These are phyloP conservation scores for Pythium pyrilobum DNA, from an alignment of 352 stramenopile species.

Conservation along the genomic window DNA sequence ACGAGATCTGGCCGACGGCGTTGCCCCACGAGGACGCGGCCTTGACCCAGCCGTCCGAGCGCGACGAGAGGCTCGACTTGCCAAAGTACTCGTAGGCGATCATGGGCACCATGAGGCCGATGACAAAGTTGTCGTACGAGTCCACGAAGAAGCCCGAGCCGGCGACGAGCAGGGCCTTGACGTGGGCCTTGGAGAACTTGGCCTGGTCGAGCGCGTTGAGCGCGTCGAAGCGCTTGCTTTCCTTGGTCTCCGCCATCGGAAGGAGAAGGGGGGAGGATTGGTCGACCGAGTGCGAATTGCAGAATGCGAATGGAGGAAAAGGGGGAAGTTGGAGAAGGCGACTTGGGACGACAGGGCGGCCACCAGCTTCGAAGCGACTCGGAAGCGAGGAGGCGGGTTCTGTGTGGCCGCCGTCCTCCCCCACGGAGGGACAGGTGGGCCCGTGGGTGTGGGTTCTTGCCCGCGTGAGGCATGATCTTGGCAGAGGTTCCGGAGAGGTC, in stretches of 20 bases:
- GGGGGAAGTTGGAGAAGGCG: too few species aligned
- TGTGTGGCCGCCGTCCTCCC: too few species aligned
- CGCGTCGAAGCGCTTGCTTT: constrained; percentile 8
- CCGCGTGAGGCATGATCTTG: too few species aligned
- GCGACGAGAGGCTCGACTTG: constrained; percentile 27
- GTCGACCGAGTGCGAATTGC: neutral
- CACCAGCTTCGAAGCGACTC: too few species aligned
- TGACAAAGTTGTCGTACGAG: constrained; percentile 57
- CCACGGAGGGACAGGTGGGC: too few species aligned
- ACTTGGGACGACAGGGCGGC: too few species aligned
- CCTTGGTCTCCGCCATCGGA: constrained; percentile 2
- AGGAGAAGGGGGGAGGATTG: neutral
- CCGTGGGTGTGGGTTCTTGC: too few species aligned
- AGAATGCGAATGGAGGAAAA: neutral
- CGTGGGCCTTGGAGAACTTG: constrained; percentile 42
- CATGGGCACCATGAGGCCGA: constrained; percentile 22
- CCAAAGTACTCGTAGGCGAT: constrained; percentile 49
- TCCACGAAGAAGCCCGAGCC: constrained; percentile 51
- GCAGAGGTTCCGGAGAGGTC: too few species aligned
- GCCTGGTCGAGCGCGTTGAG: constrained; percentile 33
- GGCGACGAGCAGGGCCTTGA: constrained; percentile 33
- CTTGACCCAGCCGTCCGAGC: constrained; percentile 39
- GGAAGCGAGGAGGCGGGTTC: too few species aligned
- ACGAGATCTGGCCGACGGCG: constrained; percentile 41
- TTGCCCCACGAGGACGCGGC: constrained; percentile 21